Evolutionary conservation across 257 asterid species (phyloP), one percentile per base, ranked within the genome.

Genomic region (Solanum bulbocastanum): DNA sequence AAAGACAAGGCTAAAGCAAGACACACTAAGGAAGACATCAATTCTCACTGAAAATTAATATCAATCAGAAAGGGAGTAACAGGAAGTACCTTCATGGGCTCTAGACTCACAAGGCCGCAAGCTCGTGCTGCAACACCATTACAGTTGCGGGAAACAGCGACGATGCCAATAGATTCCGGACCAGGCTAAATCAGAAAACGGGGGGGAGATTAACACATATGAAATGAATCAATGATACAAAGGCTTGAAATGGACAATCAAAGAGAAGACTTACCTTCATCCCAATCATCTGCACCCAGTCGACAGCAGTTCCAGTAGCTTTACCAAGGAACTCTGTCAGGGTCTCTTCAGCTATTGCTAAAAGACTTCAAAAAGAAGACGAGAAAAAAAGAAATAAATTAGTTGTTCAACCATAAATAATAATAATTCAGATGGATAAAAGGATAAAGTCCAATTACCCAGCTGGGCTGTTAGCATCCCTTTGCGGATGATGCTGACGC

Each of bases 201-300:
- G 56, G 6, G 3, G 8, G 18, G 56, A 8, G 25, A 36, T 87
- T 58, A 88, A 15, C 14, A 76, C 10, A 25, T 18, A 36, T 37
- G 83, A 74, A 58, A 37, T 36, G 66, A 46, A 65, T 7, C 35
- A 33, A 23, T 22, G 32, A 74, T 22, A 74, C 56, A 33, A 49
- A 89, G 69, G 37, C 16, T 14, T 58, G 32, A 85, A 37, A 5
- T 10, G 8, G 69, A 18, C 49, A 40, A 79, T 46, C 12, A 62
- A 10, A 44, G 30, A 58, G 7, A 25, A 22, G 35, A 3, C 42
- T n/a, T 88, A 94, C 99, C 99, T 97, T 97, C 99, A 97, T 96
- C 98, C 99, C 99, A 94, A 96, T 94, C 98, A 97, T 92, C 94
- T 95, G 98, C 85, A 96, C 99, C 99, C 99, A 97, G 92, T 97